Conservation (phyloP, 2,329 filamentous ascomycete genomes). For the Colletotrichum plurivorum region DNA sequence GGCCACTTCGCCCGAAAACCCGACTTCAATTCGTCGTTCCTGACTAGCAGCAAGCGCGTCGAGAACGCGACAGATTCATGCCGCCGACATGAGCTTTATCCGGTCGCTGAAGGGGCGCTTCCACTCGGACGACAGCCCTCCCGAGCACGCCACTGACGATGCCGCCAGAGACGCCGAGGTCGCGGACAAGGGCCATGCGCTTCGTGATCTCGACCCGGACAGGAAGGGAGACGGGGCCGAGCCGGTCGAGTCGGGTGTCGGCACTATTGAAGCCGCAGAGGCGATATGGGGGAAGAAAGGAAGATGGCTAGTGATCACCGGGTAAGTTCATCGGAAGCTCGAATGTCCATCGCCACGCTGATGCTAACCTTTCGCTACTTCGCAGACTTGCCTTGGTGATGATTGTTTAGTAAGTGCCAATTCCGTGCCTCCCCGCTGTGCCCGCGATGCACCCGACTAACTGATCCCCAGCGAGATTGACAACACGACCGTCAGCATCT, state of each 20-base stretch:
- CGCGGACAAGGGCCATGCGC: neutral
- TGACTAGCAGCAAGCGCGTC: neutral
- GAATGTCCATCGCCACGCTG: no score
- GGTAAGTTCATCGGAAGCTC: neutral
- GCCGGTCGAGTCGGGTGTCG: conserved; percentile 14
- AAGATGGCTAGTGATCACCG: conserved; percentile 28
- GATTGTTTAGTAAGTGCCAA: conserved; percentile 21
- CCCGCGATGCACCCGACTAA: neutral
- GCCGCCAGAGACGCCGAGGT: neutral
- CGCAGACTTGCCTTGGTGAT: conserved; percentile 22
- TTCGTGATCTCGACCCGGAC: neutral
- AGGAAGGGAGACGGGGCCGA: neutral
- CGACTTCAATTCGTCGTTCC: neutral
- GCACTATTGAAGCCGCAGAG: conserved; percentile 21
- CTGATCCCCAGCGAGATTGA: conserved; percentile 10
- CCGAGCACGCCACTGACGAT: neutral
- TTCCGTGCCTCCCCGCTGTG: no score
- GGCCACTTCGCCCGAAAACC: neutral
- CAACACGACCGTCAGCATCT: conserved; percentile 27
- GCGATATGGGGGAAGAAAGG: conserved; percentile 22
- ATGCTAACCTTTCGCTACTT: no score
- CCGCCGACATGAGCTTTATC: neutral
- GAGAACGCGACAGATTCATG: neutral
- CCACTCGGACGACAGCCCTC: neutral
- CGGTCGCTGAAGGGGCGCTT: conserved; percentile 2